Conservation (phyloP, 2,329 filamentous ascomycete genomes). For the Fusarium acutatum region DNA sequence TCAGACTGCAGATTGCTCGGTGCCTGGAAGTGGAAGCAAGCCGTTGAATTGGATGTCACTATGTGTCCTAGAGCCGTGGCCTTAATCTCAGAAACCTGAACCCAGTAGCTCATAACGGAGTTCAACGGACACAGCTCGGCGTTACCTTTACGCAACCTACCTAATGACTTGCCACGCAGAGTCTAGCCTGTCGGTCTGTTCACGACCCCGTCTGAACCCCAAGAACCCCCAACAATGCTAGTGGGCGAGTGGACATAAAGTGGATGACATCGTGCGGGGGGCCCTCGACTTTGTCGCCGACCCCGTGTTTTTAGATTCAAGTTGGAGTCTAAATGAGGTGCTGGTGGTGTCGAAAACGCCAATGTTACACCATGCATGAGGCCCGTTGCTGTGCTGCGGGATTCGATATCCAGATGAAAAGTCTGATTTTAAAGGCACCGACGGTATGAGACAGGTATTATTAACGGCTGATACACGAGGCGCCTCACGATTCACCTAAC, state of each 20-base stretch:
- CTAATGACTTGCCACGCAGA: conserved; percentile 6
- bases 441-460: not conserved
- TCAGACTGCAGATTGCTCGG: conserved; percentile 8
- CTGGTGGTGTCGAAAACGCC: conserved; percentile 18
- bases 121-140: conserved; percentile 26
- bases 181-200: conserved; percentile 19
- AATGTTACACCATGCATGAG: conserved; percentile 18
- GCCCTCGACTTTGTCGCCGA: conserved; percentile 29
- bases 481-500: conserved; percentile 14
- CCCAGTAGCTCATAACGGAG: not conserved
- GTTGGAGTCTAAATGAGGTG: not conserved
- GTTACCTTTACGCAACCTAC: conserved; percentile 25
- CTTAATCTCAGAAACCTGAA: conserved; percentile 10
- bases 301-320: conserved; percentile 29
- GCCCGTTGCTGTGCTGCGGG: not conserved
- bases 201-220: conserved; percentile 22
- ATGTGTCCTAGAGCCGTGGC: conserved; percentile 10
- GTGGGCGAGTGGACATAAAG: not conserved
- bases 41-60: conserved; percentile 20
- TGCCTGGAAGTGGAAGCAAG: not conserved
- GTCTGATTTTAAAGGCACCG: conserved; percentile 8
- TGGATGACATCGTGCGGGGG: conserved; percentile 1
- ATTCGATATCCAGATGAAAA: conserved; percentile 2
- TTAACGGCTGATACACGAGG: conserved; percentile 31
- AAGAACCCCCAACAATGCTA: conserved; percentile 27